Conservation (phyloP, 495 filamentous ascomycete genomes). For the Immersiella caudata region DNA sequence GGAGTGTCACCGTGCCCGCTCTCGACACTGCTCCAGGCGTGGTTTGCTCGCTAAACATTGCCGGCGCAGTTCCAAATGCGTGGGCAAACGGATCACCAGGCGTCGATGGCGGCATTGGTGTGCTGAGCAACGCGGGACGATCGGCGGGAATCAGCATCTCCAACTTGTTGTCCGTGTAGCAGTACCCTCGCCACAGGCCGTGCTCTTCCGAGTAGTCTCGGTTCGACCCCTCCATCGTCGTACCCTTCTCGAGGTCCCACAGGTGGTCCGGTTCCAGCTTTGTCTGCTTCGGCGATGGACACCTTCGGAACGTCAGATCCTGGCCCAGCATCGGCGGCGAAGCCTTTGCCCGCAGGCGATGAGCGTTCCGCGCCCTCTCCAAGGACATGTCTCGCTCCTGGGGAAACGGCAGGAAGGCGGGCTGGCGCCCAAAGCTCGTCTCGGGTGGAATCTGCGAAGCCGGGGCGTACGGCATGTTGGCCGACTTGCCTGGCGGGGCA, state of each 20-base stretch:
- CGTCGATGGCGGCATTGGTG: constrained; percentile 35
- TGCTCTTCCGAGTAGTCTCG: constrained; percentile 50
- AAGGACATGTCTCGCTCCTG: constrained; percentile 47
- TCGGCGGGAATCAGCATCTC: constrained; percentile 43
- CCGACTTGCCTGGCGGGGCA: constrained; percentile 37
- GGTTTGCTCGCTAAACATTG: constrained; percentile 33
- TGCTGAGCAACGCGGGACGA: constrained; percentile 42
- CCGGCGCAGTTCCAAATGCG: constrained; percentile 37
- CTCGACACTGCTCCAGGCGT: constrained; percentile 18
- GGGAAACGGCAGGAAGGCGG: constrained; percentile 37
- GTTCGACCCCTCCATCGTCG: constrained; percentile 48
- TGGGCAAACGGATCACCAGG: constrained; percentile 43
- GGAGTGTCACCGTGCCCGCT: constrained; percentile 15
- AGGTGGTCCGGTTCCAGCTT: constrained; percentile 67
- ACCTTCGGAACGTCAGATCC: constrained; percentile 75
- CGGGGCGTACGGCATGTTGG: constrained; percentile 37
- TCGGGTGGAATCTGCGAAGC: constrained; percentile 37
- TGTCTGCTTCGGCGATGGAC: constrained; percentile 77
- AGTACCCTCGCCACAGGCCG: constrained; percentile 73
- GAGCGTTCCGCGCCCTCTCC: constrained; percentile 38
- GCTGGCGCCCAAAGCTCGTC: constrained; percentile 37
- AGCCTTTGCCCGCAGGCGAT: constrained; percentile 45
- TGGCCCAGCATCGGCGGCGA: constrained; percentile 84
- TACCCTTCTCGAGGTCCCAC: constrained; percentile 36
- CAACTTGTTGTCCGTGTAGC: constrained; percentile 46